Evolutionary conservation across 768 basidiomycete genomes (phyloP).

Genomic region (Pisolithus microcarpus): DNA sequence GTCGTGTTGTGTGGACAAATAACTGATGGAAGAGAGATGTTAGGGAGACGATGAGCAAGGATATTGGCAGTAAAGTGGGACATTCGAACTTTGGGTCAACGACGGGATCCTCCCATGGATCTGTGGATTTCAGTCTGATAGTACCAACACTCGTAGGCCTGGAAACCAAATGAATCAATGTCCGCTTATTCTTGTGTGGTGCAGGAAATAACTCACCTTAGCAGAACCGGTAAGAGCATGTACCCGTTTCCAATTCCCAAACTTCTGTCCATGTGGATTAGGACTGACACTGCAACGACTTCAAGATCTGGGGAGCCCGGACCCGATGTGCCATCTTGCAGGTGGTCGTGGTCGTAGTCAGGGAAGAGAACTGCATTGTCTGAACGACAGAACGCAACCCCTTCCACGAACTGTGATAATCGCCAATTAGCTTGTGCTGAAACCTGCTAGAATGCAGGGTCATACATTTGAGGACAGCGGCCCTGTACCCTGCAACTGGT

Average conservation of each 20-base stretch:
- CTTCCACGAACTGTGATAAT: slow-evolving; percentile 19
- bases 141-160: slow-evolving; percentile 41
- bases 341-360: slow-evolving; percentile 19
- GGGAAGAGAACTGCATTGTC: slow-evolving; percentile 28
- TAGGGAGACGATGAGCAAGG: neutral
- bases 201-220: slow-evolving; percentile 16
- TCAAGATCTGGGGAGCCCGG: slow-evolving; percentile 26
- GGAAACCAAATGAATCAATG: neutral
- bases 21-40: slow-evolving; percentile 21
- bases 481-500: slow-evolving; percentile 40
- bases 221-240: slow-evolving; percentile 11
- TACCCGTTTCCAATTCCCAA: slow-evolving; percentile 15
- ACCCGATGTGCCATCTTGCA: slow-evolving; percentile 25
- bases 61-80: slow-evolving; percentile 3
- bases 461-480: slow-evolving; percentile 49
- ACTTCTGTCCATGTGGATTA: neutral
- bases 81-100: slow-evolving; percentile 37
- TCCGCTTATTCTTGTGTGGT: neutral
- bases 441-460: neutral
- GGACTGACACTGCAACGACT: slow-evolving; percentile 13
- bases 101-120: slow-evolving; percentile 36
- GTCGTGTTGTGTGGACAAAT: slow-evolving; percentile 37
- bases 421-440: neutral
- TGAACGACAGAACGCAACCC: slow-evolving; percentile 26
- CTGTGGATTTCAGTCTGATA: slow-evolving; percentile 32